These are phyloP conservation scores for Aspergillus japonicus DNA, from an alignment of 2,329 filamentous ascomycete species.

Conservation along the genomic window DNA sequence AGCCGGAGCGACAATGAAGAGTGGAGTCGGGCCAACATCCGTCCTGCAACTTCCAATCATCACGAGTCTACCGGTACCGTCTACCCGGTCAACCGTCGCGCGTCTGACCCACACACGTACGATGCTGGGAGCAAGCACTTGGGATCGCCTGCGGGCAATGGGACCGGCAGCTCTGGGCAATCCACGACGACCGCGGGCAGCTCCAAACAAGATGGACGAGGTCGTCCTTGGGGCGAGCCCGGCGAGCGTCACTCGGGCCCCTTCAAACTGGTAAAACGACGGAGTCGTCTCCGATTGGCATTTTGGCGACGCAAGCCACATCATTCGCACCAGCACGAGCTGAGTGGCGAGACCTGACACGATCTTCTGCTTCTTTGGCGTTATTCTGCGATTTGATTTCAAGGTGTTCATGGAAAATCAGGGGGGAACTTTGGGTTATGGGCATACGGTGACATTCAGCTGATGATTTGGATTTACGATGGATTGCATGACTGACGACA, in stretches of 20 bases:
- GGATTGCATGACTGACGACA: slow-evolving; percentile 34
- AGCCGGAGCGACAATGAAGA: slow-evolving; percentile 31
- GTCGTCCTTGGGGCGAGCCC: slow-evolving; percentile 22
- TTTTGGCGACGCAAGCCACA: slow-evolving; percentile 42
- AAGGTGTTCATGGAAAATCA: slow-evolving; percentile 8
- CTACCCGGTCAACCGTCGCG: slow-evolving; percentile 24
- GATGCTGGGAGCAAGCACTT: slow-evolving; percentile 25
- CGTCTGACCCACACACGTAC: slow-evolving; percentile 27
- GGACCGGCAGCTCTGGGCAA: slow-evolving; percentile 27
- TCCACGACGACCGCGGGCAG: slow-evolving; percentile 30
- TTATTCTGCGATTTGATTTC: slow-evolving; percentile 15
- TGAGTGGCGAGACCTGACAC: slow-evolving; percentile 34
- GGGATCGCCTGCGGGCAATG: slow-evolving; percentile 21
- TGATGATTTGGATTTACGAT: slow-evolving; percentile 27
- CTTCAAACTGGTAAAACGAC: slow-evolving; percentile 36
- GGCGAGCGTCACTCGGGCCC: slow-evolving; percentile 18
- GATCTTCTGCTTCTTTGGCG: slow-evolving; percentile 1
- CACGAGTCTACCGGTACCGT: slow-evolving; percentile 21
- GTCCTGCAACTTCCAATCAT: slow-evolving; percentile 32
- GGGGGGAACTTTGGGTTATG: slow-evolving; percentile 18
- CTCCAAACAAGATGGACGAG: slow-evolving; percentile 24
- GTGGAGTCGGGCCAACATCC: slow-evolving; percentile 30
- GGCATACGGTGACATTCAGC: slow-evolving; percentile 26
- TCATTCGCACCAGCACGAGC: slow-evolving; percentile 29
- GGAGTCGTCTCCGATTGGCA: slow-evolving; percentile 41